Base-by-base conservation (phyloP, 306 rosid species). In the Potentilla sterilis region DNA sequence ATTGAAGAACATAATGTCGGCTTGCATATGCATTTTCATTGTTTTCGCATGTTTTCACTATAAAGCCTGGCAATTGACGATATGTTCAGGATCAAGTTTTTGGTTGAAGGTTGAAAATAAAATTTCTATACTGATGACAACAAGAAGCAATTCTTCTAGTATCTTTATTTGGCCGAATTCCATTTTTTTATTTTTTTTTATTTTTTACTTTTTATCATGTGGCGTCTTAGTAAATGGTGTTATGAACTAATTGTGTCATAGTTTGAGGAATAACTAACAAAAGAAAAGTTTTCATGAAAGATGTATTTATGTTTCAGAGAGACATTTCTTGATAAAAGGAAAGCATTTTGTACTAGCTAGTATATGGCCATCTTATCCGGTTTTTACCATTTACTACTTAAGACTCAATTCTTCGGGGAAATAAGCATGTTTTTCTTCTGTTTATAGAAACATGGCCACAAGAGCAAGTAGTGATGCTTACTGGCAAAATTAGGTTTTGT, bases 61-160 rank as follows among this genome's bases (percentile, higher is more conserved):
- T 65, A 78, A 55, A 51, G 16, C n/a, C 22, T 40, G 18, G n/a
- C 48, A 69, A 55, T 37, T 71, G 47, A 55, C 38, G 38, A 52
- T 44, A 34, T 32, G 72, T 37, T 40, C 7, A 32, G 40, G 51
- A 14, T 19, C 48, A 18, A 19, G 4, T 35, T 11, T 32, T 11
- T 24, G 8, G 7, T 61, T 32, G 32, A 34, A 7, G 21, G 7
- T 63, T 63, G n/a, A 7, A 7, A 63, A 15, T 35, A 15, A 34
- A 35, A 34, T 13, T 40, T 6, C 28, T 19, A 4, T 38, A 64
- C 18, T 9, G 12, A 13, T 37, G 37, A 35, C 22, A 15, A 63
- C 11, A 13, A 63, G 18, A 13, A 35, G 9, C 43, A 34, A 15
- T 63, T 63, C 28, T 63, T 2, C 72, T 9, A 7, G 9, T 6